These are phyloP conservation scores for Penicillium crystallinum DNA, from an alignment of 495 filamentous ascomycete species.

Conservation along the genomic window DNA sequence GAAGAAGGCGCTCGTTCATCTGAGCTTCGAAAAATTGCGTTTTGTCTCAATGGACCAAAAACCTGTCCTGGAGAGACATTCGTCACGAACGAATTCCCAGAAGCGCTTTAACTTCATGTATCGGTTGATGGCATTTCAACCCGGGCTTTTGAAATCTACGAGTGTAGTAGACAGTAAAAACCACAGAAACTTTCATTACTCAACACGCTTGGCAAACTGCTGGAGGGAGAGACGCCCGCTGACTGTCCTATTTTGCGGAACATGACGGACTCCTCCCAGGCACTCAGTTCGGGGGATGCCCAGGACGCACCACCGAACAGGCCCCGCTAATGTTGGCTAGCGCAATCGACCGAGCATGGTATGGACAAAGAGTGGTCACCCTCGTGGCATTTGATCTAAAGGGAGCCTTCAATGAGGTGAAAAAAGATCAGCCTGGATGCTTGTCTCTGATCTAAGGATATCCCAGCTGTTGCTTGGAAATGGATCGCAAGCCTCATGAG, in stretches of 20 bases:
- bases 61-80: too few relatives aligned
- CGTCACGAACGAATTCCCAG: too few relatives aligned
- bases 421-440: conserved; percentile 18
- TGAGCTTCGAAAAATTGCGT: too few relatives aligned
- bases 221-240: conserved; percentile 14
- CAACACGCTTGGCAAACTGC: conserved; percentile 15
- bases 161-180: too few relatives aligned
- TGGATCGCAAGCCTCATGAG: conserved; percentile 27
- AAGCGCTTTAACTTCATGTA: too few relatives aligned
- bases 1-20: too few relatives aligned
- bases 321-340: conserved; percentile 15
- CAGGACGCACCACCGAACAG: conserved; percentile 10
- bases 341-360: conserved; percentile 18
- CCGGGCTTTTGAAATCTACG: too few relatives aligned
- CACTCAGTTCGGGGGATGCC: conserved; percentile 15
- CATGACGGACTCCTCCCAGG: conserved; percentile 13
- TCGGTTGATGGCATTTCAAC: too few relatives aligned
- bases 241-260: conserved; percentile 13
- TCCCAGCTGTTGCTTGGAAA: conserved; percentile 9
- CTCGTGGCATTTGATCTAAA: conserved; percentile 16
- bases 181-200: conserved; percentile 26
- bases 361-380: conserved; percentile 7
- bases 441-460: conserved; percentile 13
- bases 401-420: conserved; percentile 19
- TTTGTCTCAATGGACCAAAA: too few relatives aligned